These are phyloP conservation scores for Domatiomyces globalis DNA, from an alignment of 2,329 filamentous ascomycete genomes.

Conservation along the genomic window DNA sequence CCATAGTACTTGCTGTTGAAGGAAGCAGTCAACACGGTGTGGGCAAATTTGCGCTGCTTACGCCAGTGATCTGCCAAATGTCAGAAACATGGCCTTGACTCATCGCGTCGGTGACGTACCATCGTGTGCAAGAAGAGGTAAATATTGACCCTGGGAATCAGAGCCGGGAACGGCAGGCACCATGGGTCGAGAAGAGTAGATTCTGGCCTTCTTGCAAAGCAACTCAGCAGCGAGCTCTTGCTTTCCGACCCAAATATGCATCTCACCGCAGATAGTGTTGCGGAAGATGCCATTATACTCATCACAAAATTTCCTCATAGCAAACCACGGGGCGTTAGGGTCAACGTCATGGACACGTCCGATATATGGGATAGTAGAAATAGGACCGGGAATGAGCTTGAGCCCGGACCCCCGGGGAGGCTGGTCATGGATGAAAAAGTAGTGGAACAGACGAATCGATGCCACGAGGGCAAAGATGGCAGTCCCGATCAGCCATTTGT, in stretches of 20 bases:
- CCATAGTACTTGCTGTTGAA: conserved; percentile 20
- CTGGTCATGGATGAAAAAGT: conserved; percentile 14
- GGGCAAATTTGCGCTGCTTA: conserved; percentile 20
- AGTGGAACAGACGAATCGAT: conserved; percentile 28
- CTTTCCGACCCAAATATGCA: conserved; percentile 19
- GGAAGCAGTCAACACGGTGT: conserved; percentile 18
- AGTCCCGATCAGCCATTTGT: conserved; percentile 19
- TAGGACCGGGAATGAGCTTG: conserved; percentile 17
- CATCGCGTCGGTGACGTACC: conserved; percentile 8
- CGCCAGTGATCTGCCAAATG: conserved; percentile 15
- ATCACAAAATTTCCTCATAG: conserved; percentile 19
- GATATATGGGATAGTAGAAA: conserved; percentile 17
- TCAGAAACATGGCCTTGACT: background rate
- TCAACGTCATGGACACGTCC: conserved; percentile 20
- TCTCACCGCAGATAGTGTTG: conserved; percentile 19
- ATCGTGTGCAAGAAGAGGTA: conserved; percentile 17
- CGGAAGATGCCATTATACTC: conserved; percentile 17
- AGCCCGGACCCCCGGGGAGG: conserved; percentile 16
- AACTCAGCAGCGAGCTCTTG: conserved; percentile 17
- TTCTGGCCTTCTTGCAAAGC: conserved; percentile 19
- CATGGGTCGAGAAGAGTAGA: conserved; percentile 18
- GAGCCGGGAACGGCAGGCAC: conserved; percentile 18
- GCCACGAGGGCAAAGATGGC: conserved; percentile 16
- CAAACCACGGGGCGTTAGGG: conserved; percentile 18
- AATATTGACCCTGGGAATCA: conserved; percentile 18